Evolutionary conservation across 1,284 basidiomycete species (phyloP), one percentile per base, ranked within the genome.

Genomic region (Psilocybe mexicana): DNA sequence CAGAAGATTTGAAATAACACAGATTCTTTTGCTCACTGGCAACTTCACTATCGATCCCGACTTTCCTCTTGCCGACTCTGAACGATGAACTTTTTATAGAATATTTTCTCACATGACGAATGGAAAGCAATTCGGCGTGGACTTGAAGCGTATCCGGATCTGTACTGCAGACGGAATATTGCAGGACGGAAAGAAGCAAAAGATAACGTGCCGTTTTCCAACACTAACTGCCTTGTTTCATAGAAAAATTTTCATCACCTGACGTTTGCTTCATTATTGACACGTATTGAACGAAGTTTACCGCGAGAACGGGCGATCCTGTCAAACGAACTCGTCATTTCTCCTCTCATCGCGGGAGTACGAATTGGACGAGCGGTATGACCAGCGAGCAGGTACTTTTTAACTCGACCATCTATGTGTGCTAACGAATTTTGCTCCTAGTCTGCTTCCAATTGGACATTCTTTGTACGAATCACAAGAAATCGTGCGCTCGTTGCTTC

Each of bases 141-240:
- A 45, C 43, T 60, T 59, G 36, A 58, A 47, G 55, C 55, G 45
- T 47, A 43, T 55, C 55, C 26, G 59, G 54, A 62, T 62, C 55
- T 45, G 26, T 12, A 43, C 26, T 10, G n/a, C 12, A 30, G 35
- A 48, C 38, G 45, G 48, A 26, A 11, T 14, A 40, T 46, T 42
- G 18, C 18, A 18, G 48, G 38, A 46, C 48, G 42, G 40, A 55
- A 43, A 45, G 47, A 54, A 30, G 36, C 40, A 18, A 35, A 18
- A 48, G 30, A 52, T 40, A 46, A 40, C 38, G 40, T 38, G 35
- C 48, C 47, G 38, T 26, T 43, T 11, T 18, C 28, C 30, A 52
- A 48, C 33, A 55, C 24, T 46, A 43, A 52, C 52, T 26, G 43
- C 26, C 38, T 45, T 26, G 18, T 18, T 26, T 53, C 50, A 40